A percentile compares a stretch with the other conserved stretches of the same genome.
These are phyloP conservation scores for Gnomoniopsis smithogilvyi DNA, from an alignment of 2,329 filamentous ascomycete species.

Conservation along the genomic window DNA sequence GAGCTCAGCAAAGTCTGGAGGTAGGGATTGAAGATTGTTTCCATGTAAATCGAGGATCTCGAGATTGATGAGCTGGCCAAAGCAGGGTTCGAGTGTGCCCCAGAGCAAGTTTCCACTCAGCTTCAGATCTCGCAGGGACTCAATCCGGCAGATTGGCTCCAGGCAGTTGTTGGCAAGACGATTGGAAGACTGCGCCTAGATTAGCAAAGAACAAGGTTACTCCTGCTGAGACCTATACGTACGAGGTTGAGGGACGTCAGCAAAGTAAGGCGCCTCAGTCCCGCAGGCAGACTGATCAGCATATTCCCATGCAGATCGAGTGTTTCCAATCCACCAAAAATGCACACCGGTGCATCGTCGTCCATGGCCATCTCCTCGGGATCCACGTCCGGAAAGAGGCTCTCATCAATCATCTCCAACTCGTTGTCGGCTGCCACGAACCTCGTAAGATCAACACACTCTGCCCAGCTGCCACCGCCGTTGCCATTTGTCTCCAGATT, in stretches of 20 bases:
- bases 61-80: constrained; percentile 64
- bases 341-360: constrained; percentile 65
- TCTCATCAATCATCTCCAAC: constrained; percentile 68
- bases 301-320: constrained; percentile 86
- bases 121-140: constrained; percentile 72
- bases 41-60: constrained; percentile 79
- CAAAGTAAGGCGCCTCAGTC: constrained; percentile 67
- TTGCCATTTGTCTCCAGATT: constrained; percentile 66
- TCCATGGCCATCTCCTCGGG: constrained; percentile 57
- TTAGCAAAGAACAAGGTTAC: constrained; percentile 22
- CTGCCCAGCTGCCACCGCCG: constrained; percentile 74
- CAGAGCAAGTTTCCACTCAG: constrained; percentile 74
- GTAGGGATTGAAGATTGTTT: constrained; percentile 73
- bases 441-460: constrained; percentile 81
- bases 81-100: constrained; percentile 61
- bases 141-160: constrained; percentile 70
- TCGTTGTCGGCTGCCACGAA: constrained; percentile 91
- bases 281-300: constrained; percentile 68
- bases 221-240: constrained; percentile 28
- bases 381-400: constrained; percentile 72
- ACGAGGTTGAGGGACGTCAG: constrained; percentile 82
- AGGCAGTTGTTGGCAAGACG: constrained; percentile 70
- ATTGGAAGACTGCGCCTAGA: constrained; percentile 65
- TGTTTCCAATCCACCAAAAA: constrained; percentile 78
- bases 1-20: constrained; percentile 64